Evolutionary conservation across 1,139 yeast genomes (phyloP).

Genomic region (Williopsis jadinii): DNA sequence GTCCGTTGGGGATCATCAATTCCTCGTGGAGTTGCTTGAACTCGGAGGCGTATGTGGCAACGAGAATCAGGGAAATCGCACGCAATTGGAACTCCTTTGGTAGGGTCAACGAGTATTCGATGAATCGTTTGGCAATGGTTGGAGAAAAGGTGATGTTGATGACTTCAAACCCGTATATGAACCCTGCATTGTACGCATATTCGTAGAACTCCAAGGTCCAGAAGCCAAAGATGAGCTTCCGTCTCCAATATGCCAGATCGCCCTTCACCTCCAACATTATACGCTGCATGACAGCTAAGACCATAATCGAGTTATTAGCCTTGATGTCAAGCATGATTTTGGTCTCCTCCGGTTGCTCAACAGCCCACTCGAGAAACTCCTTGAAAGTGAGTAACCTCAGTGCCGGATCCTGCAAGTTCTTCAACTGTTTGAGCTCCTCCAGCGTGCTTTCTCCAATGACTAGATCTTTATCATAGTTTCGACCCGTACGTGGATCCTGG

Average conservation of each 20-base stretch:
- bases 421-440: slow-evolving; percentile 42
- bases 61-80: slow-evolving; percentile 37
- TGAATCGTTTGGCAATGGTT: slow-evolving; percentile 26
- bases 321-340: slow-evolving; percentile 74
- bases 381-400: slow-evolving; percentile 56
- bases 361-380: slow-evolving; percentile 55
- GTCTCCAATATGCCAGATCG: slow-evolving; percentile 60
- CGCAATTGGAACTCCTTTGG: slow-evolving; percentile 32
- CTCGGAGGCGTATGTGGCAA: slow-evolving; percentile 34
- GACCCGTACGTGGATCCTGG: slow-evolving; percentile 28
- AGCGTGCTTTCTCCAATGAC: slow-evolving; percentile 31
- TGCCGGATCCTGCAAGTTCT: slow-evolving; percentile 44
- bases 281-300: slow-evolving; percentile 46
- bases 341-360: slow-evolving; percentile 20
- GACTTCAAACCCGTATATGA: slow-evolving; percentile 37
- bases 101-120: slow-evolving; percentile 25
- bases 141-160: slow-evolving; percentile 46
- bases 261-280: slow-evolving; percentile 40
- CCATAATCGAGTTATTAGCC: slow-evolving; percentile 53
- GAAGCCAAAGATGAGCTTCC: slow-evolving; percentile 65
- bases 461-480: slow-evolving; percentile 29
- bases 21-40: slow-evolving; percentile 32
- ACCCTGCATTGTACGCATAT: slow-evolving; percentile 36
- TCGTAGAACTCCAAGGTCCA: slow-evolving; percentile 70
- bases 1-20: slow-evolving; percentile 32